Percentiles rank a stretch among this genome's conserved stretches.
Conservation (phyloP, 2,329 filamentous ascomycete species). For the Cytospora piceicola region DNA sequence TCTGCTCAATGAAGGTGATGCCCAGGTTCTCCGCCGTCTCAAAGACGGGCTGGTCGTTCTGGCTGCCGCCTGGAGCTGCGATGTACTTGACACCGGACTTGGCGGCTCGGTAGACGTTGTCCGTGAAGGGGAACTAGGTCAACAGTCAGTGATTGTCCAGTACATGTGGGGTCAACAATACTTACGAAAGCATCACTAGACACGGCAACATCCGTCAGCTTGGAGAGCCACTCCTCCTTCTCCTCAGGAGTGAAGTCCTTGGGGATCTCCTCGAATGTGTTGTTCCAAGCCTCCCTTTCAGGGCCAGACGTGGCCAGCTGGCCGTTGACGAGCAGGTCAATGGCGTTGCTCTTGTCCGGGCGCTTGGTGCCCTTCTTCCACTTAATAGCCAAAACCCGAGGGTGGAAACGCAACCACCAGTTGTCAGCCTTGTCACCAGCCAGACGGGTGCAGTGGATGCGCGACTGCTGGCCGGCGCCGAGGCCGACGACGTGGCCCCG, state of each 20-base stretch:
- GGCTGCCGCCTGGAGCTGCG: conserved; percentile 87
- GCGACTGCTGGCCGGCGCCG: conserved; percentile 93
- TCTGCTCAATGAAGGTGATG: conserved; percentile 96
- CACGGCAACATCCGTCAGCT: conserved; percentile 80
- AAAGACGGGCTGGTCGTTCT: conserved; percentile 81
- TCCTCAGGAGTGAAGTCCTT: conserved; percentile 81
- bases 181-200: conserved; percentile 95
- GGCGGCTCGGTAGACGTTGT: conserved; percentile 92
- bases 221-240: conserved; percentile 81
- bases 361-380: conserved; percentile 99
- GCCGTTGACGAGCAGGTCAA: conserved; percentile 91
- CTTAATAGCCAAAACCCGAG: conserved; percentile 82
- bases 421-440: conserved; percentile 98
- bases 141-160: conserved; percentile 35
- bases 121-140: conserved; percentile 88
- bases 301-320: conserved; percentile 81
- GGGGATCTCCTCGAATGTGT: conserved; percentile 88
- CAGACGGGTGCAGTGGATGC: conserved; percentile 97
- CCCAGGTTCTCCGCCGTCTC: conserved; percentile 89
- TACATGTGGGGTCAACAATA: conserved; percentile 2
- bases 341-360: conserved; percentile 96
- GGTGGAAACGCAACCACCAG: conserved; percentile 99
- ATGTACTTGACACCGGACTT: conserved; percentile 95
- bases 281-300: conserved; percentile 86
- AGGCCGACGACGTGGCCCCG: conserved; percentile 94